Evolutionary conservation across 176 grass and related monocot genomes (phyloP), one percentile per base, ranked within the genome.

Genomic region (Pontederia crassipes): DNA sequence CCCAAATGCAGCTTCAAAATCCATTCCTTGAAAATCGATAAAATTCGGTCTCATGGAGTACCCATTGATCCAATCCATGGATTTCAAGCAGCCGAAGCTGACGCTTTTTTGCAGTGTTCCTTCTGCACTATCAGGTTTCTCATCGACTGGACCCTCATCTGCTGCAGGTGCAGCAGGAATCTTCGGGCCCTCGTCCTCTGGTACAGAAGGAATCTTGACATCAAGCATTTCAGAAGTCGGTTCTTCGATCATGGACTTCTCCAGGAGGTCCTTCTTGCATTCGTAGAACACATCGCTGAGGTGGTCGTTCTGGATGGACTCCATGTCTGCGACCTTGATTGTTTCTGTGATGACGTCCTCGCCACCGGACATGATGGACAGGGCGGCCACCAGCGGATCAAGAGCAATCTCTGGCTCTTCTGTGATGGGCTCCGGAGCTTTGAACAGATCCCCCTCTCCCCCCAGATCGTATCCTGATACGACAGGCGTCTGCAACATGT

Each of bases 1-100:
- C 54, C 88, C 87, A 69, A 93, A 86, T n/a, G 79, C 94, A 40
- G 68, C 71, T 72, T 98, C 94, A 46, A 98, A 86, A 80, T 93
- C 94, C 10, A 98, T 20, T 24, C 74, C 94, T 45, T 92, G 82
- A 54, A 98, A 92, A 47, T 83, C 84, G 12, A 98, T 76, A 54
- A 98, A 92, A 64, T 92, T 88, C 69, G 81, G 88, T 74, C 82
- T 80, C 24, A 64, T 65, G 26, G 79, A 56, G 58, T 46, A 66
- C 9, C 74, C 70, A 28, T 70, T 80, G 49, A 83, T 67, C 84
- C 81, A 86, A 35, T 92, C 93, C n/a, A 20, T 62, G 2, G 81
- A 88, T 49, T 81, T 77, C 17, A 98, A 78, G 74, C 88, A 98
- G 50, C 88, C 82, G 32, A 77, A 93, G 62, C 94, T 98, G 46